Percentiles rank a stretch among this genome's conserved stretches.
phyloP scores from a whole-genome alignment of 1,284 basidiomycete genomes.

The Cystobasidium slooffiae region DNA sequence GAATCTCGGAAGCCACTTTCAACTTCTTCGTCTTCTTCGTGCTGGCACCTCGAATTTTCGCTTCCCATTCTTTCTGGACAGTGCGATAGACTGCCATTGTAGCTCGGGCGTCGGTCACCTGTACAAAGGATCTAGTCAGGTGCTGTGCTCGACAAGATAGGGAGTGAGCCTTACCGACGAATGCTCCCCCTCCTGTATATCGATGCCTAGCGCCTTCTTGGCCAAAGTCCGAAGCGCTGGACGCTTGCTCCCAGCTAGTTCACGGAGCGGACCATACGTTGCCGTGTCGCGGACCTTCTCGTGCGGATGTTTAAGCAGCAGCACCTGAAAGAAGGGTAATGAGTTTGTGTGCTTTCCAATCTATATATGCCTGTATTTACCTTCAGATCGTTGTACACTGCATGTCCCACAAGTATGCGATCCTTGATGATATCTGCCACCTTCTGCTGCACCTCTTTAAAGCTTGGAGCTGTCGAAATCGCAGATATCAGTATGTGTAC shows the following conservation, averaged over 20 bases:
- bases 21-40: constrained; percentile 19
- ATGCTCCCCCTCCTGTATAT: constrained; percentile 87
- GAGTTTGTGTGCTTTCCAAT: background rate
- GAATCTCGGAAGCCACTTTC: constrained; percentile 9
- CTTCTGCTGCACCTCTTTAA: constrained; percentile 76
- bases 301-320: constrained; percentile 87
- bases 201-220: constrained; percentile 76
- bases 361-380: constrained; percentile 58
- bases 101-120: constrained; percentile 91
- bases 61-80: constrained; percentile 85
- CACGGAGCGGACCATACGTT: constrained; percentile 61
- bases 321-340: constrained; percentile 63
- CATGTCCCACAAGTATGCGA: constrained; percentile 88
- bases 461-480: constrained; percentile 67
- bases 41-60: constrained; percentile 53
- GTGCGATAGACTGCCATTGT: constrained; percentile 93
- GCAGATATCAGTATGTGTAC: constrained; percentile 3
- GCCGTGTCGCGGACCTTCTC: constrained; percentile 83
- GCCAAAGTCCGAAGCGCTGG: constrained; percentile 81
- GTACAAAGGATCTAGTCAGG: background rate
- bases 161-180: constrained; percentile 66
- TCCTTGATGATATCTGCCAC: constrained; percentile 80
- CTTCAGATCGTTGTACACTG: constrained; percentile 88
- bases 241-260: constrained; percentile 65
- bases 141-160: background rate